These are phyloP conservation scores for Pelargonium exstipulatum DNA, from an alignment of 441 rosid species.

Conservation along the genomic window DNA sequence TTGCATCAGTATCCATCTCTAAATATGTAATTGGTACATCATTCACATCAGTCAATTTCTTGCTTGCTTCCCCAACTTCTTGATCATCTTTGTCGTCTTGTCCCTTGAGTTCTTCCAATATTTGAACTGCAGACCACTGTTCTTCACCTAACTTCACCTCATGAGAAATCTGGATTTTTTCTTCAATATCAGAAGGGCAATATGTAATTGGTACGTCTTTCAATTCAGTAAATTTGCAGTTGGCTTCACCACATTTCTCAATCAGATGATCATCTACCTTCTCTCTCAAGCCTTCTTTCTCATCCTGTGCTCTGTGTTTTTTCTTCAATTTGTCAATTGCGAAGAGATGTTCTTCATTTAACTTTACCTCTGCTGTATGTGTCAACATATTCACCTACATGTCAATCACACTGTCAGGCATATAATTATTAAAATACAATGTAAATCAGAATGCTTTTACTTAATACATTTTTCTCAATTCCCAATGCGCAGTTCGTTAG, in stretches of 20 bases:
- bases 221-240: too few relatives aligned
- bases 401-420: neutral
- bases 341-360: constrained; percentile 39
- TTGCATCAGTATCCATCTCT: neutral
- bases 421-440: neutral
- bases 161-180: too few relatives aligned
- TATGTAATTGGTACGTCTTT: too few relatives aligned
- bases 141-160: too few relatives aligned
- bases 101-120: too few relatives aligned
- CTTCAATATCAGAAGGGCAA: too few relatives aligned
- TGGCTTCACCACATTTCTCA: neutral
- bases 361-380: constrained; percentile 52
- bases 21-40: neutral
- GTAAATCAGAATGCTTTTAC: neutral
- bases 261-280: neutral
- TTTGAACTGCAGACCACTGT: too few relatives aligned
- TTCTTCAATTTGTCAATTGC: constrained; percentile 48
- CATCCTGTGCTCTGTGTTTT: constrained; percentile 59
- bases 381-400: constrained; percentile 80
- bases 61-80: too few relatives aligned
- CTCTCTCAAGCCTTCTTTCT: constrained; percentile 36
- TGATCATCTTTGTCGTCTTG: too few relatives aligned
- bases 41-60: neutral
- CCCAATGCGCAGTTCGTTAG: neutral
- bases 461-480: neutral